Evolutionary conservation across 2,329 filamentous ascomycete species (phyloP).

Genomic region (Sarocladium oryzae): DNA sequence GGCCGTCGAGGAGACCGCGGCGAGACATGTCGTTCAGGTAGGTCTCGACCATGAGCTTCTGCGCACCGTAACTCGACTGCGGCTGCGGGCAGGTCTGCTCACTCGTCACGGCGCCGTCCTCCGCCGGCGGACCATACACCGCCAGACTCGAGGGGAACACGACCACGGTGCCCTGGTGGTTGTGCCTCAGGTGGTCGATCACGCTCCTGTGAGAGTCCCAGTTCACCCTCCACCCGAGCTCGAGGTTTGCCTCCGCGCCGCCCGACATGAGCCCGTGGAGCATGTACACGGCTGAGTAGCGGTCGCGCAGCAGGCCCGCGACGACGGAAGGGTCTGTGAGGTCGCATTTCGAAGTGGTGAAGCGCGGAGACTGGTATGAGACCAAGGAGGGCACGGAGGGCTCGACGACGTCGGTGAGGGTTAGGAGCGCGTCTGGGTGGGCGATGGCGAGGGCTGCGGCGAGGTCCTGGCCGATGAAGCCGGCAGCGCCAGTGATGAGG

Average conservation of each 20-base stretch:
- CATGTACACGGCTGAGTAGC: constrained; percentile 40
- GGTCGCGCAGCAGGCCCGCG: not conserved
- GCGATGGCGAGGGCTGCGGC: constrained; percentile 44
- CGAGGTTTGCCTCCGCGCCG: constrained; percentile 51
- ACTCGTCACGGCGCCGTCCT: constrained; percentile 35
- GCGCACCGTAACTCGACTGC: constrained; percentile 49
- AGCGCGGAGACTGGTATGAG: not conserved
- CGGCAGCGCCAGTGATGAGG: constrained; percentile 55
- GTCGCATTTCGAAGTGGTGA: constrained; percentile 8
- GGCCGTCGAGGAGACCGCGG: constrained; percentile 48
- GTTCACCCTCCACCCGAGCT: constrained; percentile 49
- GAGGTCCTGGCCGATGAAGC: constrained; percentile 56
- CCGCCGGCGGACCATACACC: constrained; percentile 48
- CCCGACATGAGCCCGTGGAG: constrained; percentile 60
- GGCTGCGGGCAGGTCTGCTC: constrained; percentile 42
- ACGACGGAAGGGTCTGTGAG: not conserved
- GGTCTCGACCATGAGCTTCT: constrained; percentile 49
- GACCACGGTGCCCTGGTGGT: constrained; percentile 42
- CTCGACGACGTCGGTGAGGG: constrained; percentile 48
- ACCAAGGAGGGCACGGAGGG: constrained; percentile 36
- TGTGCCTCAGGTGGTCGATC: constrained; percentile 41
- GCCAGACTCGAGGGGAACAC: constrained; percentile 55
- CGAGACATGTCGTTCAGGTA: constrained; percentile 26
- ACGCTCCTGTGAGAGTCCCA: constrained; percentile 47
- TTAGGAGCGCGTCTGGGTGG: constrained; percentile 30